These are phyloP conservation scores for Candida montana DNA, from an alignment of 805 yeast genomes.

Conservation along the genomic window DNA sequence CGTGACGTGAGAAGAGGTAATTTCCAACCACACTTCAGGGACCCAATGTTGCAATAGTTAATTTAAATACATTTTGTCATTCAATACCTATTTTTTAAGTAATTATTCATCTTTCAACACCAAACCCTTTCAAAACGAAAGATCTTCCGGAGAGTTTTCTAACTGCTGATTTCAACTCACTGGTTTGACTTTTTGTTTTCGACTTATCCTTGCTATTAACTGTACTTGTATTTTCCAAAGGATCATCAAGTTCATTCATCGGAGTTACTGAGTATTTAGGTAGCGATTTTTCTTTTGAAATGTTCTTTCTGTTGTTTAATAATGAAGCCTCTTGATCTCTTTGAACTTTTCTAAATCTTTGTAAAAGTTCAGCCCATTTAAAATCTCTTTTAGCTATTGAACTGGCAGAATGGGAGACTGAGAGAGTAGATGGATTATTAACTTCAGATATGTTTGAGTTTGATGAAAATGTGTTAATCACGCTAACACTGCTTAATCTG, in stretches of 20 bases:
- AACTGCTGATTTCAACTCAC: constrained; percentile 20
- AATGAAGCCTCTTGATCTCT: constrained; percentile 30
- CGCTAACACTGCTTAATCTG: constrained; percentile 50
- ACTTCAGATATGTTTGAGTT: constrained; percentile 1
- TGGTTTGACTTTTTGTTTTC: constrained; percentile 5
- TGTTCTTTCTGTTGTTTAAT: constrained; percentile 11
- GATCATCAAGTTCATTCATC: constrained; percentile 13
- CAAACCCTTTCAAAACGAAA: constrained; percentile 26
- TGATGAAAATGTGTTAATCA: constrained; percentile 24
- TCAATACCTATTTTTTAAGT: too few species aligned
- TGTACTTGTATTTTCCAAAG: constrained; percentile 10
- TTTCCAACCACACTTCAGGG: constrained; percentile 81
- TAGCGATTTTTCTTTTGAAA: constrained; percentile 12
- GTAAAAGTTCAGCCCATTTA: constrained; percentile 39
- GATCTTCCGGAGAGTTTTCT: constrained; percentile 28
- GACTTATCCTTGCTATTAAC: not conserved
- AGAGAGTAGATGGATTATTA: not conserved
- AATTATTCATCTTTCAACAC: constrained; percentile 8
- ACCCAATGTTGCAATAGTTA: constrained; percentile 44
- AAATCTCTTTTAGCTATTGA: constrained; percentile 22
- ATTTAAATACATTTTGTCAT: too few species aligned
- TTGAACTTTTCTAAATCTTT: constrained; percentile 46
- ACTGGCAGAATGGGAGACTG: constrained; percentile 10
- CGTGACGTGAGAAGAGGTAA: constrained; percentile 68
- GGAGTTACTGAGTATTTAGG: constrained; percentile 23